A percentile compares a stretch with the other conserved stretches of the same genome.
Evolutionary conservation across 2,329 filamentous ascomycete species (phyloP).

Genomic region (Byssothecium circinans): DNA sequence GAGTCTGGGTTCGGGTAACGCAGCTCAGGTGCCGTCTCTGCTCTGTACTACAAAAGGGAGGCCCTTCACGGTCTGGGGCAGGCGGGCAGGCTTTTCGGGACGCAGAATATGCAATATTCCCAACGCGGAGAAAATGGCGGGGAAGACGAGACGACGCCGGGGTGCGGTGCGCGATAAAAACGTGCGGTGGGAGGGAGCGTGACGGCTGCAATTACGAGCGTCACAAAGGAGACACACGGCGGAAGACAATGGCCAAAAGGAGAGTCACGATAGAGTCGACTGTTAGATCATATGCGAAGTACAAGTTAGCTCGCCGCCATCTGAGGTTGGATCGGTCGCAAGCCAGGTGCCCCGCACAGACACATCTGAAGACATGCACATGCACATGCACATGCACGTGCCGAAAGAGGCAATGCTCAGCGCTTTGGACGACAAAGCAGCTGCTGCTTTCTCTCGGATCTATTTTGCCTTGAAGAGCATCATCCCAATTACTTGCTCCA

Average conservation of each 20-base stretch:
- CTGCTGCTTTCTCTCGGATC: no score
- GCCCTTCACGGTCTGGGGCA: neutral
- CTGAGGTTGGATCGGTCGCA: neutral
- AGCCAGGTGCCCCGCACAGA: conserved; percentile 22
- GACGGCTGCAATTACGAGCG: neutral
- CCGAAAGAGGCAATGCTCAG: neutral
- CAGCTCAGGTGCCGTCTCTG: conserved; percentile 3
- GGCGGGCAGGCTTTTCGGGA: no score
- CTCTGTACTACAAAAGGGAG: neutral
- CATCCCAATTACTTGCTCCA: no score
- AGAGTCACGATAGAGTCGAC: neutral
- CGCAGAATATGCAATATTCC: neutral
- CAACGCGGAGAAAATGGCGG: conserved; percentile 3
- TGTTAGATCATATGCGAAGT: neutral
- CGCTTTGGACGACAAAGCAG: neutral
- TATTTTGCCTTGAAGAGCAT: no score
- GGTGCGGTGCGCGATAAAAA: neutral
- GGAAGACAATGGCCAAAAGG: neutral
- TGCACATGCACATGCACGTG: no score
- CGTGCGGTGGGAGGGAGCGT: neutral
- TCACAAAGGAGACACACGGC: neutral
- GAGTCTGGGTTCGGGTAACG: conserved; percentile 3
- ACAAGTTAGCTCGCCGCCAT: no score
- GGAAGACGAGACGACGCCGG: conserved; percentile 1
- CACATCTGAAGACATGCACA: no score